These are phyloP conservation scores for Ascochyta viciae-villosae DNA, from an alignment of 2,329 filamentous ascomycete species.

Conservation along the genomic window DNA sequence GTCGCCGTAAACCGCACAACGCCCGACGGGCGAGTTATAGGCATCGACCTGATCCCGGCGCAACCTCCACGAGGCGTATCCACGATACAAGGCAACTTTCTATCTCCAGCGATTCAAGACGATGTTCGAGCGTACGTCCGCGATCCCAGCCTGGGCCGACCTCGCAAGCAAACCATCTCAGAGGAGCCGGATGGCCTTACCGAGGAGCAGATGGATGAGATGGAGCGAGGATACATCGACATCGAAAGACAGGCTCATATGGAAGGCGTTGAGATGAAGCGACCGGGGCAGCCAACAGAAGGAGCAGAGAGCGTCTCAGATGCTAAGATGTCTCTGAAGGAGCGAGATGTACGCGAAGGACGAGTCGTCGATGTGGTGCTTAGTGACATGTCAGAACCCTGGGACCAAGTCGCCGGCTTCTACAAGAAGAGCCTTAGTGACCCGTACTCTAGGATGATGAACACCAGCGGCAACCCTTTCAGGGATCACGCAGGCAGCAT, in stretches of 20 bases:
- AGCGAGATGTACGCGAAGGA: conserved; percentile 52
- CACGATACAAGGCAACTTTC: conserved; percentile 92
- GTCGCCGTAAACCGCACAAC: conserved; percentile 81
- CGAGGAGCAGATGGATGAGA: conserved; percentile 51
- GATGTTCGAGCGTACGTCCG: conserved; percentile 79
- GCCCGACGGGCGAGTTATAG: conserved; percentile 80
- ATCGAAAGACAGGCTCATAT: conserved; percentile 61
- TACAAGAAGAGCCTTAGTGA: conserved; percentile 91
- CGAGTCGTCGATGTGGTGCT: conserved; percentile 87
- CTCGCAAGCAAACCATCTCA: conserved; percentile 43
- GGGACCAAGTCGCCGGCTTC: conserved; percentile 79
- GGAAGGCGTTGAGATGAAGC: conserved; percentile 33
- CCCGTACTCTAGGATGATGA: conserved; percentile 98
- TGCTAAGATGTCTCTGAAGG: conserved; percentile 37
- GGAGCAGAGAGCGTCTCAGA: conserved; percentile 26
- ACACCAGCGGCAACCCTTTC: conserved; percentile 87
- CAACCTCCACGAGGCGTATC: conserved; percentile 91
- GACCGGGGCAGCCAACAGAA: conserved; percentile 20
- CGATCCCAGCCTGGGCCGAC: conserved; percentile 66
- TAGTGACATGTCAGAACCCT: conserved; percentile 99
- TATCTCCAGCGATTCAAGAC: conserved; percentile 74
- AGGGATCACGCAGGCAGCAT: conserved; percentile 93
- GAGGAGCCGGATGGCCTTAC: conserved; percentile 39
- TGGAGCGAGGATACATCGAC: conserved; percentile 69
- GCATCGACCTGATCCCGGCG: conserved; percentile 92